Percentiles rank a stretch among this genome's conserved stretches.
Conservation (phyloP, 2,329 filamentous ascomycete species). For the Fusarium sp. region DNA sequence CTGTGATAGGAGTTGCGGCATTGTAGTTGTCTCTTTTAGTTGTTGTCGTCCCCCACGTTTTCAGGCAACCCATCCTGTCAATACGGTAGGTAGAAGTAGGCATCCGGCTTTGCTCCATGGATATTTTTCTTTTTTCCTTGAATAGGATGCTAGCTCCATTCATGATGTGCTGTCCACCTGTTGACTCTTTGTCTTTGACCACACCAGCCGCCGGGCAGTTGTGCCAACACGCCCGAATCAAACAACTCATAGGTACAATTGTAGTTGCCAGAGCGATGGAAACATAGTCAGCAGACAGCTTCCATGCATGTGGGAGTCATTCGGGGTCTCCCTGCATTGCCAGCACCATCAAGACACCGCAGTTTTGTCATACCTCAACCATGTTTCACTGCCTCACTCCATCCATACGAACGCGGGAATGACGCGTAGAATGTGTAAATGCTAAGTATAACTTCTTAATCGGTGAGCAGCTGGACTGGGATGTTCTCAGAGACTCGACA, state of each 20-base stretch:
- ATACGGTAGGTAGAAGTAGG: slow-evolving; percentile 14
- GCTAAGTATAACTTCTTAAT: slow-evolving; percentile 22
- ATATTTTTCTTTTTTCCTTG: slow-evolving; percentile 21
- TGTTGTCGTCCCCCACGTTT: slow-evolving; percentile 27
- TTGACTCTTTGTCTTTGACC: slow-evolving; percentile 19
- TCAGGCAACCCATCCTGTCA: slow-evolving; percentile 27
- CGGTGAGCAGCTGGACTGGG: slow-evolving; percentile 19
- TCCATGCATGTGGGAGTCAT: slow-evolving; percentile 48
- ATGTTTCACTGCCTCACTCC: slow-evolving; percentile 43
- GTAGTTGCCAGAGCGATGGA: slow-evolving; percentile 33
- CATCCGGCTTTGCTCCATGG: slow-evolving; percentile 17
- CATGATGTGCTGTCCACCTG: slow-evolving; percentile 34
- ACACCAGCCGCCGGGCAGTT: slow-evolving; percentile 19
- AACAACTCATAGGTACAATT: slow-evolving; percentile 32
- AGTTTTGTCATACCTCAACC: slow-evolving; percentile 46
- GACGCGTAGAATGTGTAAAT: slow-evolving; percentile 25
- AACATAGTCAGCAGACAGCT: slow-evolving; percentile 46
- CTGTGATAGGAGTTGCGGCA: slow-evolving; percentile 39
- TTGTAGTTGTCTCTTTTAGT: slow-evolving; percentile 29
- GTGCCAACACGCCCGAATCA: slow-evolving; percentile 19
- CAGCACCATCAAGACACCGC: slow-evolving; percentile 44
- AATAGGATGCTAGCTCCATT: slow-evolving; percentile 20
- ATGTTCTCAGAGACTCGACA: slow-evolving; percentile 18
- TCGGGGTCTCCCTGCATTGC: slow-evolving; percentile 47
- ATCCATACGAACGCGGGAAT: slow-evolving; percentile 37